Percentiles rank a stretch among this genome's conserved stretches.
Evolutionary conservation across 345 rosid genomes (phyloP).

Genomic region (Draba incana): DNA sequence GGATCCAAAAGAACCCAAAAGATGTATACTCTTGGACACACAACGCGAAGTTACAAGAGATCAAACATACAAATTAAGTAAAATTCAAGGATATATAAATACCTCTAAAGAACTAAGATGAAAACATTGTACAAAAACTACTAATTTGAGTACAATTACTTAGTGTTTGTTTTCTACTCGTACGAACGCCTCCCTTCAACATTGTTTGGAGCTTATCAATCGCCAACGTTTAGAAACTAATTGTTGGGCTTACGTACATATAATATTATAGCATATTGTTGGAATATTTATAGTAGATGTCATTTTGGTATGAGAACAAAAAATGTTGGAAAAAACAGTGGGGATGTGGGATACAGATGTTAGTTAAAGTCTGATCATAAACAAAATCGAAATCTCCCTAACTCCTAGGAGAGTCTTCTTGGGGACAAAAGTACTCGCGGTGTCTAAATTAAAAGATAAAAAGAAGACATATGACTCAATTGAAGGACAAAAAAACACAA

Average conservation of each 20-base stretch:
- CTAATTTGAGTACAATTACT: too few relatives aligned
- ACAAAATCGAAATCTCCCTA: slow-evolving; percentile 28
- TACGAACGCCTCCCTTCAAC: too few relatives aligned
- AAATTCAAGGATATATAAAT: too few relatives aligned
- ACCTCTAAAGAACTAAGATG: too few relatives aligned
- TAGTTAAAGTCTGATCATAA: slow-evolving; percentile 9
- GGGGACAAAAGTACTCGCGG: slow-evolving; percentile 33
- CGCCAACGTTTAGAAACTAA: background rate
- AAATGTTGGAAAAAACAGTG: slow-evolving; percentile 8
- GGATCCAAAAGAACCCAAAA: too few relatives aligned
- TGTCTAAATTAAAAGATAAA: slow-evolving; percentile 14
- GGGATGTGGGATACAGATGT: background rate
- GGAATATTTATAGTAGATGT: background rate
- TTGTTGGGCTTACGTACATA: background rate
- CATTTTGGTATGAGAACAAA: background rate
- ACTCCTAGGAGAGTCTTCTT: slow-evolving; percentile 42
- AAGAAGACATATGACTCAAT: slow-evolving; percentile 16
- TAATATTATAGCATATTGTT: background rate
- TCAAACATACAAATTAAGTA: too few relatives aligned
- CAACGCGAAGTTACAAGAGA: too few relatives aligned
- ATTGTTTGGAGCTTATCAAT: background rate
- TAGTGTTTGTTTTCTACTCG: too few relatives aligned
- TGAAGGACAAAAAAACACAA: slow-evolving; percentile 9
- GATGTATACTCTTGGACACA: too few relatives aligned
- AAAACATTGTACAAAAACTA: too few relatives aligned